These are phyloP conservation scores for Beauveria scarabaeidicola DNA, from an alignment of 2,329 filamentous ascomycete species.

Conservation along the genomic window DNA sequence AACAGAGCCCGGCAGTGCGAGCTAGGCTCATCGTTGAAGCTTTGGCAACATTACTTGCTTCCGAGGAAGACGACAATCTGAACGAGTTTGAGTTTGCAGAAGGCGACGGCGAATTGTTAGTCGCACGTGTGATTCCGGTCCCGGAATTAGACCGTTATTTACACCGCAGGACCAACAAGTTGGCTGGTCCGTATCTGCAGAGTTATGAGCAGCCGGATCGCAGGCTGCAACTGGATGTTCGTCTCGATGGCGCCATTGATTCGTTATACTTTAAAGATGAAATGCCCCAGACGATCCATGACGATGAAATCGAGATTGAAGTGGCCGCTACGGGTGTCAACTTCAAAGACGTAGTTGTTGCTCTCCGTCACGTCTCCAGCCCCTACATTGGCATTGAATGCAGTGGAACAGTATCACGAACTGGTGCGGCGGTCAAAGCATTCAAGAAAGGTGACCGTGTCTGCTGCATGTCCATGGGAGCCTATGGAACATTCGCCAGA, in stretches of 20 bases:
- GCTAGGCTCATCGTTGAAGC: slow-evolving; percentile 22
- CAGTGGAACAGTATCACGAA: slow-evolving; percentile 30
- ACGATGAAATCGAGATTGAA: slow-evolving; percentile 32
- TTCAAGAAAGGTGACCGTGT: slow-evolving; percentile 67
- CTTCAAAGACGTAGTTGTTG: slow-evolving; percentile 37
- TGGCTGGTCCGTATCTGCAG: slow-evolving; percentile 20
- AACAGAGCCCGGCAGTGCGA: slow-evolving; percentile 21
- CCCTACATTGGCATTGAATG: slow-evolving; percentile 31
- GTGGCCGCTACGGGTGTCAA: slow-evolving; percentile 37
- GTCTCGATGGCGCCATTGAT: slow-evolving; percentile 29
- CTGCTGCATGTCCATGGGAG: slow-evolving; percentile 37
- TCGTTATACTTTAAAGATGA: slow-evolving; percentile 32
- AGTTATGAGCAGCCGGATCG: slow-evolving; percentile 31
- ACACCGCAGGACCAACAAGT: slow-evolving; percentile 18
- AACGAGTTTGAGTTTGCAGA: slow-evolving; percentile 24
- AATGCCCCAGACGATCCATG: slow-evolving; percentile 19
- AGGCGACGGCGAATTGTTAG: slow-evolving; percentile 19
- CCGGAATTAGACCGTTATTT: slow-evolving; percentile 19
- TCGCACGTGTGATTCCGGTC: slow-evolving; percentile 24
- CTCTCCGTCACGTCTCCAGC: slow-evolving; percentile 29
- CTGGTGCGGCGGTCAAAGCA: slow-evolving; percentile 52
- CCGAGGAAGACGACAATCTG: slow-evolving; percentile 15
- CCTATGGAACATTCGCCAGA: slow-evolving; percentile 25
- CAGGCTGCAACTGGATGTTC: slow-evolving; percentile 30
- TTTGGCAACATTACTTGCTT: slow-evolving; percentile 14